Percentiles rank a stretch among this genome's conserved stretches.
Evolutionary conservation across 495 filamentous ascomycete genomes (phyloP).

Genomic region (Letharia columbiana): DNA sequence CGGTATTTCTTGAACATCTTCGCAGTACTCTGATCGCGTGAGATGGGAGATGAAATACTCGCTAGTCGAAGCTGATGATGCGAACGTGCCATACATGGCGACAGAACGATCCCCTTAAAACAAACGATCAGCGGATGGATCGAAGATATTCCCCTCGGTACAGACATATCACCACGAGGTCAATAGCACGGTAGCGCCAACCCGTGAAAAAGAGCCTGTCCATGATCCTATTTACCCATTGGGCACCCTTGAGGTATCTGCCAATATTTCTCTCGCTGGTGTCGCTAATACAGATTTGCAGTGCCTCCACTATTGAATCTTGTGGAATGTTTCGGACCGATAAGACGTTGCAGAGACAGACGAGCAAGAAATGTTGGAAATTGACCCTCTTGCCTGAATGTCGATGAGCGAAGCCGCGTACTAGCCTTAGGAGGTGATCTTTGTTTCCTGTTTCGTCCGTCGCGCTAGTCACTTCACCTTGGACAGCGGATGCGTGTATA

Average conservation of each 20-base stretch:
- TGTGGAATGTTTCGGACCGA: neutral
- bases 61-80: neutral
- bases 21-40: neutral
- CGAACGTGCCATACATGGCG: neutral
- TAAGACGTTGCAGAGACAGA: neutral
- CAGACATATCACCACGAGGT: neutral
- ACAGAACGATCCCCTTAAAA: neutral
- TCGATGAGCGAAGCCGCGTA: neutral
- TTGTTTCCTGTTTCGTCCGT: neutral
- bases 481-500: neutral
- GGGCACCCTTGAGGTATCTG: neutral
- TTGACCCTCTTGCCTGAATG: neutral
- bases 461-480: neutral
- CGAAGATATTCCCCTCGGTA: neutral
- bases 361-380: neutral
- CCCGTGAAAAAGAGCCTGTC: neutral
- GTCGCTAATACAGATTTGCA: neutral
- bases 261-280: neutral
- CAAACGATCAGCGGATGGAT: neutral
- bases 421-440: neutral
- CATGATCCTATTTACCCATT: neutral
- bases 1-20: neutral
- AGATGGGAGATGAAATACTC: neutral
- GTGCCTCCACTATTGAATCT: neutral
- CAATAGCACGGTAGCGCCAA: neutral